These are phyloP conservation scores for Cruciata laevipes DNA, from an alignment of 257 asterid species.

Conservation along the genomic window DNA sequence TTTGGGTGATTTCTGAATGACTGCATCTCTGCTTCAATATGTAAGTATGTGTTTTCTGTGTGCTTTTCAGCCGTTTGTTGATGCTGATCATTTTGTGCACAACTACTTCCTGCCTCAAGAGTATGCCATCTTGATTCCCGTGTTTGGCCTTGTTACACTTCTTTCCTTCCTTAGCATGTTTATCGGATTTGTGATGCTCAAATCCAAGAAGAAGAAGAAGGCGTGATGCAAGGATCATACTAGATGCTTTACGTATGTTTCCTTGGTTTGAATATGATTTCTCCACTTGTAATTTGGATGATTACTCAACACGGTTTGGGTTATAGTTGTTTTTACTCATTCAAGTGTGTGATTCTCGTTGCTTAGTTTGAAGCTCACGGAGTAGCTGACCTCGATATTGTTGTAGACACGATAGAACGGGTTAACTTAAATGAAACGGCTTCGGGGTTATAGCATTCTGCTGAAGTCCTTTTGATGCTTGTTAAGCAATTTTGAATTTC, in stretches of 20 bases:
- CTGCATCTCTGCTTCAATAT: not conserved
- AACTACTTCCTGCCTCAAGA: constrained; percentile 87
- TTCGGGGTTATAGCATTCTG: not conserved
- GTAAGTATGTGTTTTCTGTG: constrained; percentile 4
- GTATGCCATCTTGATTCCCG: constrained; percentile 58
- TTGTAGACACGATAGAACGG: not conserved
- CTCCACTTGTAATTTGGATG: not conserved
- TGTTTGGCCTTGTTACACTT: constrained; percentile 54
- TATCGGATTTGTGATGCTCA: constrained; percentile 78
- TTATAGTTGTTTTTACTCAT: not conserved
- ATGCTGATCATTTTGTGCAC: constrained; percentile 78
- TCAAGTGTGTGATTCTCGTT: not conserved
- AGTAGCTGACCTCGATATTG: not conserved
- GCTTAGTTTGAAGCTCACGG: not conserved
- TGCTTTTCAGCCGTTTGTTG: constrained; percentile 77
- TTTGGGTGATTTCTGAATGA: not conserved
- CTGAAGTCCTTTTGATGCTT: not conserved
- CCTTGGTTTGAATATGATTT: not conserved
- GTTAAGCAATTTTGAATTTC: not conserved
- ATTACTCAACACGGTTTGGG: not conserved
- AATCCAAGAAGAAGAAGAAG: constrained; percentile 78
- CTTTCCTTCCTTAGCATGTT: constrained; percentile 60
- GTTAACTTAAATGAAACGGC: not conserved
- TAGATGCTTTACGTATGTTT: not conserved
- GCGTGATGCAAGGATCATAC: constrained; percentile 31